phyloP scores from a whole-genome alignment of 2,329 filamentous ascomycete species.

The Dactylonectria macrodidyma region DNA sequence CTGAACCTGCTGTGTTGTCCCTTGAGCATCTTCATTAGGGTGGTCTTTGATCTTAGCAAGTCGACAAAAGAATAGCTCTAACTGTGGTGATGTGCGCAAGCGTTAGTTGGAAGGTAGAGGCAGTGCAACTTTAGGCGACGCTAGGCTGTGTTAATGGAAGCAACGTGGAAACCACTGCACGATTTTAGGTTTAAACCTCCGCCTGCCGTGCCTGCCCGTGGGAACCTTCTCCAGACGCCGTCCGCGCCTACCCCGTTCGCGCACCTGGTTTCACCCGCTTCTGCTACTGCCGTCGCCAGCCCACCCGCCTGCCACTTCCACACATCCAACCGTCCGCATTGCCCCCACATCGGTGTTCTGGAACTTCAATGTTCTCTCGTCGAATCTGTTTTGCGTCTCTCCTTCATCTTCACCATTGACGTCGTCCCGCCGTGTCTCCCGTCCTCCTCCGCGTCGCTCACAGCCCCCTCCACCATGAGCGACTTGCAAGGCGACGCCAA shows the following conservation, averaged over 20 bases:
- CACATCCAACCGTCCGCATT: slow-evolving; percentile 3
- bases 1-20: no score
- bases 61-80: no score
- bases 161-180: neutral
- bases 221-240: slow-evolving; percentile 28
- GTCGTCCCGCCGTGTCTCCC: slow-evolving; percentile 15
- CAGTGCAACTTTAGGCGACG: neutral
- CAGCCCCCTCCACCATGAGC: slow-evolving; percentile 50
- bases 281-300: slow-evolving; percentile 19
- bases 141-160: neutral
- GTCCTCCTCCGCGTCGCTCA: slow-evolving; percentile 14
- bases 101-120: neutral
- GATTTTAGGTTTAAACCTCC: slow-evolving; percentile 19
- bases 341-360: slow-evolving; percentile 6
- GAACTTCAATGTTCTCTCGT: slow-evolving; percentile 28
- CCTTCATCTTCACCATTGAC: slow-evolving; percentile 41
- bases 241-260: slow-evolving; percentile 14
- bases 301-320: slow-evolving; percentile 5
- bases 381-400: slow-evolving; percentile 28
- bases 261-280: slow-evolving; percentile 28
- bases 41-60: no score
- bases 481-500: slow-evolving; percentile 52
- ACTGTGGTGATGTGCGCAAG: no score
- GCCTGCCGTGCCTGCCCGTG: slow-evolving; percentile 16
- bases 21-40: no score